phyloP scores from a whole-genome alignment of 352 stramenopile genomes.

The Phytophthora colocasiae region DNA sequence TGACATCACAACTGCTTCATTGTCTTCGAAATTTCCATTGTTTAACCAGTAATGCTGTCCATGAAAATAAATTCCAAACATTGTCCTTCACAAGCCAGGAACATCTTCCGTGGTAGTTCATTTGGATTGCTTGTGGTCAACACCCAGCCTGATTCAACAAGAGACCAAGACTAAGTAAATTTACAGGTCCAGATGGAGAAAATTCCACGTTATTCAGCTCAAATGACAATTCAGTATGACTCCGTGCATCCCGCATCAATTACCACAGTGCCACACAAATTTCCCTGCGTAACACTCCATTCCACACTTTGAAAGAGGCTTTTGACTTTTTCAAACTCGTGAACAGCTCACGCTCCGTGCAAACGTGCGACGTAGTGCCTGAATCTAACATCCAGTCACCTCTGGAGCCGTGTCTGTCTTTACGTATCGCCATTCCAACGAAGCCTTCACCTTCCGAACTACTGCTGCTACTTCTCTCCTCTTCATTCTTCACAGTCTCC shows the following conservation, averaged over 20 bases:
- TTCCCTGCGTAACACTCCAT: neutral
- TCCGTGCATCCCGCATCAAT: neutral
- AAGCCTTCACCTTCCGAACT: conserved; percentile 1
- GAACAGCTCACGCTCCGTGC: no score
- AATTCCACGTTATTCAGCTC: neutral
- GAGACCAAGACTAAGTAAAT: conserved; percentile 6
- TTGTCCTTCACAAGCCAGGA: neutral
- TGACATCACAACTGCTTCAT: neutral
- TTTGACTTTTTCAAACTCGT: no score
- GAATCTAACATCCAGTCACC: neutral
- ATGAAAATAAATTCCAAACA: neutral
- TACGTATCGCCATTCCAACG: conserved; percentile 1
- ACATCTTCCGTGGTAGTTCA: conserved; percentile 7
- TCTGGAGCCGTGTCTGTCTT: neutral
- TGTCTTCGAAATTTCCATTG: conserved; percentile 2
- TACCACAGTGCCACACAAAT: neutral
- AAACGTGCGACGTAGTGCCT: no score
- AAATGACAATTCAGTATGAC: neutral
- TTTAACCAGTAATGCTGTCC: conserved; percentile 7
- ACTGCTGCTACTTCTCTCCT: neutral
- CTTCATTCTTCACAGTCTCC: no score
- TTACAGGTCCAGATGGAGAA: conserved; percentile 6
- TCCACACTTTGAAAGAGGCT: no score
- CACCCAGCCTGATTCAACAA: conserved; percentile 5
- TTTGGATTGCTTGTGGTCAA: neutral